Base-by-base conservation (phyloP, 192 early-diverging fungal species). In the Haplosporangium gracile region DNA sequence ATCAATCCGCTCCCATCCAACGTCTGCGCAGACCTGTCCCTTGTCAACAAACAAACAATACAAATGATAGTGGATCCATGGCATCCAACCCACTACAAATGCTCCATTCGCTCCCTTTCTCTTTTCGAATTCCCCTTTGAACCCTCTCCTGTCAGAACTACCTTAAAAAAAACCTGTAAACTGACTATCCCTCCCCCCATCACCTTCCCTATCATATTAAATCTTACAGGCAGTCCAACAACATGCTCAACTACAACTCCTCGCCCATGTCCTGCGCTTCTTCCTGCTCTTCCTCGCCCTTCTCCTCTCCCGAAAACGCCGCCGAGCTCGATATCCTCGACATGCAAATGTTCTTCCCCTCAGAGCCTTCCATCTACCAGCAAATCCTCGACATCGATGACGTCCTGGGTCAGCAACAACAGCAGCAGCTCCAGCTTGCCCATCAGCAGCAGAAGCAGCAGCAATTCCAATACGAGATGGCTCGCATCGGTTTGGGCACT, bases 241-340 rank as follows among this genome's bases (percentile, higher is more conserved):
- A 69, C 65, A 77, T 32, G 42, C 43, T 47, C 72, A 42, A 32
- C 60, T 40, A 80, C 60, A 72, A 72, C 72, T 36, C 32, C 70
- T 86, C 84, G 71, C 84, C 84, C 78, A 36, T 86, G 79, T 86
- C 84, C 65, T 70, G 34, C 53, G 26, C 78, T 22, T 86, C 84
- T 5, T 86, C 84, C 60, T 86, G 84, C 75, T 38, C 75, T 40
- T 86, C 84, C 36, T 86, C 84, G 65, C 84, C 84, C 9, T 74
- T 86, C 60, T 81, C 84, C 32, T 81, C 79, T 20, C 39, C 84
- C 49, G 84, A 86, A 42, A 74, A 79, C 74, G 74, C 74, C 29
- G 76, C 79, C 49, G 84, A 86, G 22, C 65, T 81, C 43, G 84
- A 86, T 32, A 29, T 78, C 43, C 68, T 86, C 24, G 84, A 86